Evolutionary conservation across 441 rosid genomes (phyloP).

Genomic region (Erodium moschatum): DNA sequence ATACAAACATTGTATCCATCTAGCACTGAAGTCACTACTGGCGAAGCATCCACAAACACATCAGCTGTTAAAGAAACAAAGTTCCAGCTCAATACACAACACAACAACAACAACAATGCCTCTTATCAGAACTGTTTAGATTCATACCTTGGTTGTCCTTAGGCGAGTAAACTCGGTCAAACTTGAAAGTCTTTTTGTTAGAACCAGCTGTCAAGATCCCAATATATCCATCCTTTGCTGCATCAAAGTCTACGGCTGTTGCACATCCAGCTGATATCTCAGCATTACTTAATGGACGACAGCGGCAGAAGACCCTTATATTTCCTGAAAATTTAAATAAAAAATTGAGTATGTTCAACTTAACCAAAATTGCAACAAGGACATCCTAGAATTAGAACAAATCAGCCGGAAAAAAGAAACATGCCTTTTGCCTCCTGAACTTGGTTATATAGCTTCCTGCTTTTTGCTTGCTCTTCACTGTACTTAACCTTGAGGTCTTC

Average conservation of each 20-base stretch:
- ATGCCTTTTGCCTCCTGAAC: slow-evolving; percentile 78
- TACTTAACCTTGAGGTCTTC: slow-evolving; percentile 60
- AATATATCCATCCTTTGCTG: slow-evolving; percentile 77
- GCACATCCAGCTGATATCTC: slow-evolving; percentile 54
- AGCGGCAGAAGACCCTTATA: slow-evolving; percentile 86
- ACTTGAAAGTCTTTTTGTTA: slow-evolving; percentile 63
- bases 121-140: not conserved
- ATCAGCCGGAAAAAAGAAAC: slow-evolving; percentile 11
- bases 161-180: slow-evolving; percentile 80
- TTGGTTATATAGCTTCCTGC: slow-evolving; percentile 81
- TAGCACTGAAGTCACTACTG: slow-evolving; percentile 75
- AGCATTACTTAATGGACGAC: slow-evolving; percentile 67
- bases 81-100: slow-evolving; percentile 20
- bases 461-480: slow-evolving; percentile 50
- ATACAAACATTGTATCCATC: slow-evolving; percentile 94
- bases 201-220: slow-evolving; percentile 61
- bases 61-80: slow-evolving; percentile 31
- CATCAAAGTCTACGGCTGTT: slow-evolving; percentile 56
- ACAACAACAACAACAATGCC: slow-evolving; percentile 9
- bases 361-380: slow-evolving; percentile 8
- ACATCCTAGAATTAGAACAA: slow-evolving; percentile 7
- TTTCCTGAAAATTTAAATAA: slow-evolving; percentile 53
- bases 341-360: slow-evolving; percentile 13
- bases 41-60: slow-evolving; percentile 74
- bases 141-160: slow-evolving; percentile 68